Percentiles rank a stretch among this genome's conserved stretches.
Conservation (phyloP, 1,139 yeast genomes). For the Pneumocystis carinii region DNA sequence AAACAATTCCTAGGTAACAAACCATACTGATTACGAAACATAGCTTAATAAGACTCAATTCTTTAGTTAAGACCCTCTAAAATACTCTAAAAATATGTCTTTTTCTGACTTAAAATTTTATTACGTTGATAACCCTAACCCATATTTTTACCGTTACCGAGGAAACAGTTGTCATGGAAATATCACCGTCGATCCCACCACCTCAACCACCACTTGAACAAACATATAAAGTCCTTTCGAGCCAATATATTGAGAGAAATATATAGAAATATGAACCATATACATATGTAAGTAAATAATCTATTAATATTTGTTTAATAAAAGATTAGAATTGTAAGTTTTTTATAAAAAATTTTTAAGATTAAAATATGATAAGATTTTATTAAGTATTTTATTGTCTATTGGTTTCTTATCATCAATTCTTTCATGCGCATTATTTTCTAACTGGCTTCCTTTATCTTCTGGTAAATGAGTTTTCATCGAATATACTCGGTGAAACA, state of each 20-base stretch:
- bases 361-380: constrained; percentile 25
- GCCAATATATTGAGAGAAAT: no score
- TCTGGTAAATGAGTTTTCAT: constrained; percentile 29
- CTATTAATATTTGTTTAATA: background rate
- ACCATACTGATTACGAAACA: constrained; percentile 1
- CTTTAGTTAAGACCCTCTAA: background rate
- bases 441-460: constrained; percentile 64
- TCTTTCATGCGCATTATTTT: constrained; percentile 59
- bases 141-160: no score
- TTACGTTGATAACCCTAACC: background rate
- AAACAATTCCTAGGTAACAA: background rate
- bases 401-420: constrained; percentile 64
- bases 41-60: background rate
- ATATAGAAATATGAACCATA: background rate
- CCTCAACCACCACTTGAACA: no score
- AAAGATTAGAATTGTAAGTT: background rate
- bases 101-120: background rate
- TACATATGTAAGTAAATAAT: background rate
- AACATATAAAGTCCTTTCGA: no score
- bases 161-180: no score
- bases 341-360: background rate
- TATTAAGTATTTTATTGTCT: constrained; percentile 57
- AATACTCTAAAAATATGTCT: no score
- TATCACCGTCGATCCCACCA: no score
- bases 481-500: background rate